These are phyloP conservation scores for Paramyrothecium sp. DNA, from an alignment of 2,329 filamentous ascomycete genomes.

Conservation along the genomic window DNA sequence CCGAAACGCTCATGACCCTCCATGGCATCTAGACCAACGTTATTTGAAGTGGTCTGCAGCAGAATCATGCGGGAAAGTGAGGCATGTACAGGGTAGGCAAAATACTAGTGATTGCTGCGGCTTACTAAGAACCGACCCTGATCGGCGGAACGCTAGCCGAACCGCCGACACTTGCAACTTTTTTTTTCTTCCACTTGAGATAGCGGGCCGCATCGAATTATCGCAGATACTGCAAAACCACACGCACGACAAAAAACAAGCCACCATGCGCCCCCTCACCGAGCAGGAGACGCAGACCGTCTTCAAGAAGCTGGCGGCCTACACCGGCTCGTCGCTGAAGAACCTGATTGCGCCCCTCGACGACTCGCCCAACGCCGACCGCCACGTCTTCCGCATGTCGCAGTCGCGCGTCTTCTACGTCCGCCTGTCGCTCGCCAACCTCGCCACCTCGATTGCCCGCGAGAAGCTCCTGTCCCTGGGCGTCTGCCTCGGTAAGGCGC, in stretches of 20 bases:
- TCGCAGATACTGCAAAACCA: background rate
- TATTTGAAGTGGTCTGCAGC: no score
- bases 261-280: conserved; percentile 76
- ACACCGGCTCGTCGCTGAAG: conserved; percentile 84
- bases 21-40: no score
- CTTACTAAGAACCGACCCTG: background rate
- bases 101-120: background rate
- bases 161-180: background rate
- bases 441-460: conserved; percentile 82
- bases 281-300: conserved; percentile 77
- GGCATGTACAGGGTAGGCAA: background rate
- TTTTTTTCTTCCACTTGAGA: background rate
- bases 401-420: conserved; percentile 89
- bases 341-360: conserved; percentile 76
- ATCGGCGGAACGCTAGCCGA: background rate
- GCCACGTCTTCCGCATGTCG: conserved; percentile 83
- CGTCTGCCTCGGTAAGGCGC: conserved; percentile 66
- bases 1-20: no score
- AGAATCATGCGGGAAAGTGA: no score
- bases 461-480: conserved; percentile 84
- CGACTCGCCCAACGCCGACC: conserved; percentile 66
- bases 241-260: background rate
- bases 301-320: conserved; percentile 91
- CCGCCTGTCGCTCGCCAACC: conserved; percentile 82
- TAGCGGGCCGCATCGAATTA: background rate